Evolutionary conservation across 2,329 filamentous ascomycete genomes (phyloP), one percentile per base, ranked within the genome.

Genomic region (Fusarium floridanum): DNA sequence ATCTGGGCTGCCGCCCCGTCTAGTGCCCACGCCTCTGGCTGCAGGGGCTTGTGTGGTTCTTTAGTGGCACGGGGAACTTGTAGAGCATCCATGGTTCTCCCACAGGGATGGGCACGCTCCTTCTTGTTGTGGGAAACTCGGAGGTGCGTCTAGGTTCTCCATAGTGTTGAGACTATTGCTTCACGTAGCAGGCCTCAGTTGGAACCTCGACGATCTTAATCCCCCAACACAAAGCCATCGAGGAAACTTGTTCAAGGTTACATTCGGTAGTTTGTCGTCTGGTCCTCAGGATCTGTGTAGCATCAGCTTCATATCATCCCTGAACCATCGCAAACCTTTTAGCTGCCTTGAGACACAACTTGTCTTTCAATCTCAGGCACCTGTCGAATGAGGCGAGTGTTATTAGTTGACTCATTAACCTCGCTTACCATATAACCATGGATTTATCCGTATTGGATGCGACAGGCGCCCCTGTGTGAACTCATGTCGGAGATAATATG

Each of bases 191-290:
- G 48, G 48, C 48, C 48, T 53, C 48, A 53, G n/a, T 29, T 12
- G 12, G 27, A 53, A 53, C 27, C 27, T 53, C 17, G 48, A 53
- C 48, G 48, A 53, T 53, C 48, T 53, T 14, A 32, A 53, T 32
- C 48, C 48, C 48, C 48, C 27, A 20, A 29, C 11, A 20, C 48
- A 53, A 53, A 53, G 10, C 27, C 27, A 53, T 32, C 27, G 29
- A 53, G 27, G 48, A 53, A 53, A 53, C 32, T 53, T 53, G 27
- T 20, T 8, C 43, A 53, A 53, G 24, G 48, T 53, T 53, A 32
- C 48, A 53, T 53, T 53, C 48, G 27, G 48, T 53, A 32, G 27
- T 53, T 53, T 53, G 48, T 53, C 48, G 48, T 53, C 48, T 53
- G 48, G 27, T 12, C 48, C 27, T 53, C 48, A 53, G 48, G 48